These are phyloP conservation scores for Rhinocladiella mackenziei DNA, from an alignment of 2,329 filamentous ascomycete species.

Conservation along the genomic window DNA sequence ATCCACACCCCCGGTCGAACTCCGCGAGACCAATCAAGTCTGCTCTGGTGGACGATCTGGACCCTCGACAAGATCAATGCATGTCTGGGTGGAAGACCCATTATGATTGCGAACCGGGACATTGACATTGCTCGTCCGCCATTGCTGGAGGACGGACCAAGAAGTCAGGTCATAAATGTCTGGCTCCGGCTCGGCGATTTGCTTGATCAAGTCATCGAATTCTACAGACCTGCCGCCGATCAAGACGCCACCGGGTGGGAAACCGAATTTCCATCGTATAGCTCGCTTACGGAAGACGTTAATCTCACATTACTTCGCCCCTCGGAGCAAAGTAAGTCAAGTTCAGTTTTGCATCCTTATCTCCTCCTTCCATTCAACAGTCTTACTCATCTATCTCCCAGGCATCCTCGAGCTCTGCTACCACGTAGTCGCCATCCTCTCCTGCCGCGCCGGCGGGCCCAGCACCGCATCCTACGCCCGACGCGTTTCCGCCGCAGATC, in stretches of 20 bases:
- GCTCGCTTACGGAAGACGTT: conserved; percentile 24
- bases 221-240: conserved; percentile 38
- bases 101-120: conserved; percentile 40
- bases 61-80: conserved; percentile 42
- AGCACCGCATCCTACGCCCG: conserved; percentile 51
- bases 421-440: conserved; percentile 54
- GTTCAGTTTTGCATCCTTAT: background rate
- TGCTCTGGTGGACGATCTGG: conserved; percentile 42
- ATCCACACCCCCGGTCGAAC: conserved; percentile 37
- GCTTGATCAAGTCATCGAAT: conserved; percentile 39
- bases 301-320: conserved; percentile 10
- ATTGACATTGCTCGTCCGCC: conserved; percentile 37
- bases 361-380: background rate
- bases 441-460: conserved; percentile 50
- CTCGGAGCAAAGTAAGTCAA: conserved; percentile 20
- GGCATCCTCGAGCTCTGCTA: conserved; percentile 55
- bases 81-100: conserved; percentile 39
- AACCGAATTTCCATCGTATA: conserved; percentile 38
- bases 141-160: conserved; percentile 13
- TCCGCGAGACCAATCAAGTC: conserved; percentile 31
- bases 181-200: conserved; percentile 40
- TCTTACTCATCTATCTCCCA: conserved; percentile 24
- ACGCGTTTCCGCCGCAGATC: conserved; percentile 53
- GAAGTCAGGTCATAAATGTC: conserved; percentile 34
- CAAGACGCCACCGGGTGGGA: conserved; percentile 37